These are phyloP conservation scores for Kwoniella dejecticola DNA, from an alignment of 768 basidiomycete species.

Conservation along the genomic window DNA sequence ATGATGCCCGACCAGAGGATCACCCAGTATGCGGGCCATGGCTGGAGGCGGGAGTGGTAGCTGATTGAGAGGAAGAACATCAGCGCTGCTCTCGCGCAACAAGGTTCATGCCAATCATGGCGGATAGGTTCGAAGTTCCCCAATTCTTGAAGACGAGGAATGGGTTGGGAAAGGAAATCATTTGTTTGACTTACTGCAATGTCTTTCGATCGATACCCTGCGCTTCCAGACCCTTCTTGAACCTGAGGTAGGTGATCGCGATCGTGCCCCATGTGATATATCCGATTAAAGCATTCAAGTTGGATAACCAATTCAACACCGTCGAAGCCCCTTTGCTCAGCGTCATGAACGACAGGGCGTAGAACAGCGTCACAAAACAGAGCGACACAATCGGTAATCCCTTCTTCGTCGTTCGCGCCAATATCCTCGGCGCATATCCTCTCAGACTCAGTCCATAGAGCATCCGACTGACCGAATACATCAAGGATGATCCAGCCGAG, in stretches of 20 bases:
- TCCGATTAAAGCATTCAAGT: constrained; percentile 63
- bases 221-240: constrained; percentile 74
- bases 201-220: constrained; percentile 74
- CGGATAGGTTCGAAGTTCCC: too few relatives aligned
- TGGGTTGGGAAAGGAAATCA: neutral
- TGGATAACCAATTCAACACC: constrained; percentile 76
- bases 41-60: constrained; percentile 28
- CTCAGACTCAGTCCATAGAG: constrained; percentile 54
- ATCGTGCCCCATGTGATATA: constrained; percentile 81
- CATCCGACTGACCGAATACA: constrained; percentile 25
- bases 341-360: constrained; percentile 70
- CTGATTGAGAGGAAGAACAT: constrained; percentile 6
- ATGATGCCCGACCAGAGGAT: constrained; percentile 37
- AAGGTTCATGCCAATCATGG: too few relatives aligned
- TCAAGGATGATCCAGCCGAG: constrained; percentile 22
- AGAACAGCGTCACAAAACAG: constrained; percentile 67
- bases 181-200: constrained; percentile 64
- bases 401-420: constrained; percentile 67
- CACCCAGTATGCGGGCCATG: constrained; percentile 36
- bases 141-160: too few relatives aligned
- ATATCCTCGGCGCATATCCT: constrained; percentile 80
- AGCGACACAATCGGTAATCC: constrained; percentile 79
- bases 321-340: constrained; percentile 66
- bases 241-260: constrained; percentile 73
- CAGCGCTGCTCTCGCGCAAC: neutral